Evolutionary conservation across 352 stramenopile species (phyloP).

Genomic region (Pythium phragmitis): DNA sequence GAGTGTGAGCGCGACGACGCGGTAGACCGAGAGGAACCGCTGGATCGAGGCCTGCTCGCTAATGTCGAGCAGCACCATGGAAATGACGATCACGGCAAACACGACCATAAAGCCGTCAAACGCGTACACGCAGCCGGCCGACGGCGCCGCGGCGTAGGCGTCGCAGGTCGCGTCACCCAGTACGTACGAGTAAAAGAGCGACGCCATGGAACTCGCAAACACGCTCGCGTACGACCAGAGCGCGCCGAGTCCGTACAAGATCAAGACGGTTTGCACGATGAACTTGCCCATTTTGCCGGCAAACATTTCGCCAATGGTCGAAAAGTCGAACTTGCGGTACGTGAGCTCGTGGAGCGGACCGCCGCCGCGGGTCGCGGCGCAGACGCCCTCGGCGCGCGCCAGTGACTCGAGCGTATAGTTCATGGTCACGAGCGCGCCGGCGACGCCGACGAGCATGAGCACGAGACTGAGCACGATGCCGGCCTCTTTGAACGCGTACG

Average conservation of each 20-base stretch:
- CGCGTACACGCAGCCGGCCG: slow-evolving; percentile 49
- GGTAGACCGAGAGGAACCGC: slow-evolving; percentile 81
- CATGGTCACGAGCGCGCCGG: slow-evolving; percentile 76
- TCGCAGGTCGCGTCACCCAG: slow-evolving; percentile 56
- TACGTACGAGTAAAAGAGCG: slow-evolving; percentile 75
- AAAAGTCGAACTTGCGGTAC: slow-evolving; percentile 88
- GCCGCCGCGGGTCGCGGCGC: slow-evolving; percentile 44
- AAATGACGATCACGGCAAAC: slow-evolving; percentile 73
- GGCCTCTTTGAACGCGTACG: slow-evolving; percentile 72
- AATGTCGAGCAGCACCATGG: slow-evolving; percentile 84
- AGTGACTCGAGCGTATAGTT: slow-evolving; percentile 88
- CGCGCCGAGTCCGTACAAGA: slow-evolving; percentile 72
- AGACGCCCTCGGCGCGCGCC: slow-evolving; percentile 73
- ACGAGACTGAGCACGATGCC: slow-evolving; percentile 59
- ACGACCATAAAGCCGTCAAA: slow-evolving; percentile 81
- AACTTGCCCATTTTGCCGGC: slow-evolving; percentile 66
- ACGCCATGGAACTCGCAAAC: slow-evolving; percentile 84
- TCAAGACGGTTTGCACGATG: slow-evolving; percentile 69
- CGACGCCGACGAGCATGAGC: slow-evolving; percentile 63
- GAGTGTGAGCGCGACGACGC: slow-evolving; percentile 70
- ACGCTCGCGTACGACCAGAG: slow-evolving; percentile 85
- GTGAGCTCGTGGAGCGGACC: slow-evolving; percentile 66
- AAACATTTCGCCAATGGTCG: slow-evolving; percentile 81
- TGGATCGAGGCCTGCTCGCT: slow-evolving; percentile 80
- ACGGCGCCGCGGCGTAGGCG: slow-evolving; percentile 52